Percentiles rank a stretch among this genome's conserved stretches.
These are phyloP conservation scores for Phialemoniopsis sp. DNA, from an alignment of 2,329 filamentous ascomycete species.

Conservation along the genomic window DNA sequence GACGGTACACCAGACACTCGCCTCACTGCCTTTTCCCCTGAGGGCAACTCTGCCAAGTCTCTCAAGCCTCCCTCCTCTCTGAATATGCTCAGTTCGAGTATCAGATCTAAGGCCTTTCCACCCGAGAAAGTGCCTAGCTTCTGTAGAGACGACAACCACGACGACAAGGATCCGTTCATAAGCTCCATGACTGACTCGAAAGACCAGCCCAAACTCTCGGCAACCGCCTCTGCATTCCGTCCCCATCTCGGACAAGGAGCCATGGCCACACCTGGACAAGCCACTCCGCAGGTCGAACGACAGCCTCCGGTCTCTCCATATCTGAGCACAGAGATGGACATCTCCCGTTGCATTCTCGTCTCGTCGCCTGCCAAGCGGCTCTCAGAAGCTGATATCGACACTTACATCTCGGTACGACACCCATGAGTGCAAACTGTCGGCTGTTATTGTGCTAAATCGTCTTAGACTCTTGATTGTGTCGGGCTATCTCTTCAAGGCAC, in stretches of 20 bases:
- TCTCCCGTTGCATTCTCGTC: conserved; percentile 42
- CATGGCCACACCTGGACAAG: conserved; percentile 8
- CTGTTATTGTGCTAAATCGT: conserved; percentile 8
- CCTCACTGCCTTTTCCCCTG: conserved; percentile 60
- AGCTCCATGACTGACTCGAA: conserved; percentile 28
- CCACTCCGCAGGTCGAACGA: conserved; percentile 10
- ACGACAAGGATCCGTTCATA: conserved; percentile 52
- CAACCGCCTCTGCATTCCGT: conserved; percentile 59
- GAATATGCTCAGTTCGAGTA: too few species aligned
- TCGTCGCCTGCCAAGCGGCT: conserved; percentile 24
- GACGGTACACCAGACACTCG: conserved; percentile 61
- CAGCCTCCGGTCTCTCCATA: conserved; percentile 22
- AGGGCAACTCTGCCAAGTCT: conserved; percentile 44
- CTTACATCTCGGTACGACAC: conserved; percentile 38
- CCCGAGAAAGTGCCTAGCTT: too few species aligned
- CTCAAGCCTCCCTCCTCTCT: conserved; percentile 16
- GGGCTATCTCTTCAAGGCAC: conserved; percentile 30
- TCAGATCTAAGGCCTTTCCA: conserved; percentile 18
- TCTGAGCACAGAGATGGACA: conserved; percentile 39
- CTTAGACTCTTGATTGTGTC: conserved; percentile 33
- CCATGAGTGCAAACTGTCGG: background rate
- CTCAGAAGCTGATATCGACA: conserved; percentile 30
- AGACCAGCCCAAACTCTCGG: conserved; percentile 49
- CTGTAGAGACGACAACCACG: too few species aligned
- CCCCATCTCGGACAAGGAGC: conserved; percentile 13